phyloP scores from a whole-genome alignment of 805 yeast genomes.

The Brettanomyces nanus region DNA sequence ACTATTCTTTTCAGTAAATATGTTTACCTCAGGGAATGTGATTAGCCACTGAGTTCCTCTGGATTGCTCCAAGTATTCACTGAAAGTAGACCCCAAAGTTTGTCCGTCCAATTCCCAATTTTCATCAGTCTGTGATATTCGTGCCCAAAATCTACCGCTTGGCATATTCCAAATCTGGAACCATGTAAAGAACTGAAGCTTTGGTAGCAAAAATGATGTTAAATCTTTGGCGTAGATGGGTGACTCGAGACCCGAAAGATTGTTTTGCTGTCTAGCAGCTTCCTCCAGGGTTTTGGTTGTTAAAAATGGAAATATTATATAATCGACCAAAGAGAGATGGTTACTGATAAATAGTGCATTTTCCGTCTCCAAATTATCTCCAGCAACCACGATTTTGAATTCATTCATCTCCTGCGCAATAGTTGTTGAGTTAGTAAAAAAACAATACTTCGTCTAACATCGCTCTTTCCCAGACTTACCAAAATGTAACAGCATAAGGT shows the following conservation, averaged over 20 bases:
- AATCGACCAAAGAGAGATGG: conserved; percentile 65
- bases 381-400: conserved; percentile 32
- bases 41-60: conserved; percentile 49
- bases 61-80: conserved; percentile 24
- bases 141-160: conserved; percentile 35
- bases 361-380: conserved; percentile 34
- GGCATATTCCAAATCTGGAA: conserved; percentile 58
- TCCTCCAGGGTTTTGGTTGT: conserved; percentile 21
- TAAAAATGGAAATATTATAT: conserved; percentile 41
- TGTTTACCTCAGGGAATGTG: conserved; percentile 80
- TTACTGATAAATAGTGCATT: conserved; percentile 36
- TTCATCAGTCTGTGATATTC: conserved; percentile 53
- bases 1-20: conserved; percentile 42
- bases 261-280: conserved; percentile 1
- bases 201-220: conserved; percentile 29
- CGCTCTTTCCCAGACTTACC: conserved; percentile 11
- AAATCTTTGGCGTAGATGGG: conserved; percentile 19
- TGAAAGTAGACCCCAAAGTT: conserved; percentile 27
- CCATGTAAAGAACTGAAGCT: conserved; percentile 64
- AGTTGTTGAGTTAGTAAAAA: conserved; percentile 5
- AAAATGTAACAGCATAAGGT: conserved; percentile 23
- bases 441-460: background rate
- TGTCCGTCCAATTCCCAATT: conserved; percentile 51
- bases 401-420: conserved; percentile 27
- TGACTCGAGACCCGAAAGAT: conserved; percentile 3